These are phyloP conservation scores for Porcisia deanei DNA, from an alignment of 208 protist species.

Conservation along the genomic window DNA sequence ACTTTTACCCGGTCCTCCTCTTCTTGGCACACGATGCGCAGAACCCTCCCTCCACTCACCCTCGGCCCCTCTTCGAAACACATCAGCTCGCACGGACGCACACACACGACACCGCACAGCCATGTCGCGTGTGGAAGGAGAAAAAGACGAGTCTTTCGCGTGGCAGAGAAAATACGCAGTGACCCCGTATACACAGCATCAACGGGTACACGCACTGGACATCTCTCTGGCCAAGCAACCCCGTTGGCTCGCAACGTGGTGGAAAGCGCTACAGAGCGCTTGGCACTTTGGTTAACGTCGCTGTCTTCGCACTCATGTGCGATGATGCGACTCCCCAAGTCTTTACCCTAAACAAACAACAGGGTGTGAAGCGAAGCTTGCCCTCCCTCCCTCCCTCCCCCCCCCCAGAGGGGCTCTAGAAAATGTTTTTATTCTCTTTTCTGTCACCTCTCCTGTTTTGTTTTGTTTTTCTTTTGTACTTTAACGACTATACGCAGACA, in stretches of 20 bases:
- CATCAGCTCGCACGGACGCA: neutral
- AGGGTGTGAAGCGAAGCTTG: neutral
- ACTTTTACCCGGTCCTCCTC: neutral
- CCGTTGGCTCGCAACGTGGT: neutral
- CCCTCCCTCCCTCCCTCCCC: no score
- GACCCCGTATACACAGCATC: neutral
- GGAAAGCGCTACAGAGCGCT: neutral
- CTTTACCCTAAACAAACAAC: neutral
- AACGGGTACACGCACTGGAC: neutral
- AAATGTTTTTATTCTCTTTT: neutral
- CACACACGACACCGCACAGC: neutral
- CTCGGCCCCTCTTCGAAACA: neutral
- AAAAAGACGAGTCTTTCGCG: neutral
- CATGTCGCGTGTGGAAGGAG: neutral
- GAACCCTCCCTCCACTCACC: neutral
- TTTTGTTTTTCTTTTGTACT: neutral
- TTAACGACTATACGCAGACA: conserved; percentile 4
- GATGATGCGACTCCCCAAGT: neutral
- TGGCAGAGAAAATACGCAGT: neutral
- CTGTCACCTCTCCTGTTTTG: neutral
- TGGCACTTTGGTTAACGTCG: neutral
- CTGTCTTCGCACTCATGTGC: neutral
- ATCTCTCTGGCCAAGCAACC: neutral
- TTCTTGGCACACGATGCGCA: neutral
- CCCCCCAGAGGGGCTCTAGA: neutral